These are phyloP conservation scores for Tuber calosporum DNA, from an alignment of 495 filamentous ascomycete species.

Conservation along the genomic window DNA sequence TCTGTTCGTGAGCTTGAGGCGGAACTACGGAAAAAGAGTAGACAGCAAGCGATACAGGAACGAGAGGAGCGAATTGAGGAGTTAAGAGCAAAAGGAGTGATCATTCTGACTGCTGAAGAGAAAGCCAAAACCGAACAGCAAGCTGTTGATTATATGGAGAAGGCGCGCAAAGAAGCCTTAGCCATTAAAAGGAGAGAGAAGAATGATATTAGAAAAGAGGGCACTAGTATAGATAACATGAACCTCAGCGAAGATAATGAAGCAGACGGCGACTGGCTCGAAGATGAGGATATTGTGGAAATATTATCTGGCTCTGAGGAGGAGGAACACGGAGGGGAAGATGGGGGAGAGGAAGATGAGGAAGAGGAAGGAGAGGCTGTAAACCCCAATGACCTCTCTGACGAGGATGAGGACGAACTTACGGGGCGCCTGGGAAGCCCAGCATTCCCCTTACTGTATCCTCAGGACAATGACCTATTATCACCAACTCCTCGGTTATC, in stretches of 20 bases:
- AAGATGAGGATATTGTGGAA: conserved; percentile 37
- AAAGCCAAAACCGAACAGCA: conserved; percentile 68
- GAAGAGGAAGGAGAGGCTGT: conserved; percentile 45
- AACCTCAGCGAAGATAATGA: conserved; percentile 59
- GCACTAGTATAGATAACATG: conserved; percentile 47
- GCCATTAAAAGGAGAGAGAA: conserved; percentile 71
- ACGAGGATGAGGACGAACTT: conserved; percentile 50
- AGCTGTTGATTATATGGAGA: conserved; percentile 79
- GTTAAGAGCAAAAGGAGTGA: conserved; percentile 67
- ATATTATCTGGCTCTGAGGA: conserved; percentile 46
- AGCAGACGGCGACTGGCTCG: conserved; percentile 55
- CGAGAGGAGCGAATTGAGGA: conserved; percentile 70
- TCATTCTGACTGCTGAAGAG: conserved; percentile 81
- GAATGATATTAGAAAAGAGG: conserved; percentile 44
- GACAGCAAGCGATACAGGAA: conserved; percentile 71
- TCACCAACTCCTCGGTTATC: conserved; percentile 35
- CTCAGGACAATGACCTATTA: conserved; percentile 13
- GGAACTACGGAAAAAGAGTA: conserved; percentile 59
- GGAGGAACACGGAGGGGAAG: conserved; percentile 47
- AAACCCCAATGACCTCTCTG: conserved; percentile 62
- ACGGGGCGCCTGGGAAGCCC: conserved; percentile 45
- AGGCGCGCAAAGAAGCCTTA: conserved; percentile 70
- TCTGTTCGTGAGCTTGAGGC: conserved; percentile 62
- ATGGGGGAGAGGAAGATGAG: conserved; percentile 44
- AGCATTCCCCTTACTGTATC: conserved; percentile 28